Conservation (phyloP, 1,284 basidiomycete species). For the Afroboletus lepidellus region DNA sequence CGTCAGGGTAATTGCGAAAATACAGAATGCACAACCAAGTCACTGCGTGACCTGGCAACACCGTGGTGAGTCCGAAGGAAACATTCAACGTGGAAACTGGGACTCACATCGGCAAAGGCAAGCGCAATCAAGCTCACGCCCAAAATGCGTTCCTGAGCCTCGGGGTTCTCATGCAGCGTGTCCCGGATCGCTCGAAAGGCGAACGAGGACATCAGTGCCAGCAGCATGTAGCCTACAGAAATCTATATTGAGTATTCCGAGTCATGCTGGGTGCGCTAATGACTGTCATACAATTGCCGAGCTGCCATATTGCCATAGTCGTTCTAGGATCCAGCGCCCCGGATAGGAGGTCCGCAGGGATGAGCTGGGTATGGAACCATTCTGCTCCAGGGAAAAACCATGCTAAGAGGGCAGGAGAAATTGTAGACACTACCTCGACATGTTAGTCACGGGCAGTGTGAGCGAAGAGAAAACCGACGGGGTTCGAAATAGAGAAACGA, state of each 20-base stretch:
- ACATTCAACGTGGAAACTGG: background rate
- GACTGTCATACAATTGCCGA: slow-evolving; percentile 59
- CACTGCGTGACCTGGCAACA: slow-evolving; percentile 52
- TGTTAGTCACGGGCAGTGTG: background rate
- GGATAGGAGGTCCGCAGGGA: slow-evolving; percentile 46
- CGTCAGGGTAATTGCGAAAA: slow-evolving; percentile 2
- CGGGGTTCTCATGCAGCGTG: slow-evolving; percentile 55
- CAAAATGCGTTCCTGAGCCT: slow-evolving; percentile 68
- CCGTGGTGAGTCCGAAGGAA: slow-evolving; percentile 2
- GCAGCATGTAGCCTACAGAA: slow-evolving; percentile 64
- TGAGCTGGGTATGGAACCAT: slow-evolving; percentile 72
- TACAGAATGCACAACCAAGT: slow-evolving; percentile 25
- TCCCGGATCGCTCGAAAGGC: slow-evolving; percentile 71
- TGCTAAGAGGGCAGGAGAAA: slow-evolving; percentile 56
- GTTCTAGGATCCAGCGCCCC: slow-evolving; percentile 48
- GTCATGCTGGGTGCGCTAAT: too few relatives aligned
- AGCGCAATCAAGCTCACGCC: slow-evolving; percentile 64
- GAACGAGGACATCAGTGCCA: slow-evolving; percentile 64
- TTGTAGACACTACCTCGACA: slow-evolving; percentile 49
- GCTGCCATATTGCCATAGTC: slow-evolving; percentile 67
- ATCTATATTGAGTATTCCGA: background rate
- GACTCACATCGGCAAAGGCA: slow-evolving; percentile 69
- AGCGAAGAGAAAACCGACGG: slow-evolving; percentile 38
- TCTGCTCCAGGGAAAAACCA: slow-evolving; percentile 61
- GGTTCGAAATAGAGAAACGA: slow-evolving; percentile 73